These are phyloP conservation scores for Emericellopsis cladophorae DNA, from an alignment of 2,329 filamentous ascomycete genomes.

Conservation along the genomic window DNA sequence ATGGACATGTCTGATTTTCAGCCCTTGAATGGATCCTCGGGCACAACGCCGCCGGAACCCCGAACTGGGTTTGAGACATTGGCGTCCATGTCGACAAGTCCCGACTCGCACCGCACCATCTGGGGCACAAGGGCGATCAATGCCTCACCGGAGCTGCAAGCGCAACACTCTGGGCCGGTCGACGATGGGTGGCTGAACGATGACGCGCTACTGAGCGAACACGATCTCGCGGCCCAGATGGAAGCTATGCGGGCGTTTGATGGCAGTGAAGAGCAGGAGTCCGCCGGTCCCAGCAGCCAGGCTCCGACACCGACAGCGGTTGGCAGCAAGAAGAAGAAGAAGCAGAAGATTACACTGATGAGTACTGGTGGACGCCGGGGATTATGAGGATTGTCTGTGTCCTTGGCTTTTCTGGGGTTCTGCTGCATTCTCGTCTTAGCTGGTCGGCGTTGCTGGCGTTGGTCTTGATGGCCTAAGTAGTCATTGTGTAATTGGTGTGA, in stretches of 20 bases:
- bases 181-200: slow-evolving; percentile 83
- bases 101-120: slow-evolving; percentile 64
- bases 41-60: slow-evolving; percentile 42
- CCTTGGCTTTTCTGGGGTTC: too few species aligned
- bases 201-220: slow-evolving; percentile 55
- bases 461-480: too few species aligned
- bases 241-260: slow-evolving; percentile 35
- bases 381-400: background rate
- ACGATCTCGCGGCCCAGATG: slow-evolving; percentile 48
- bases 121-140: slow-evolving; percentile 73
- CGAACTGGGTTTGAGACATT: slow-evolving; percentile 53
- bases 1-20: slow-evolving; percentile 52
- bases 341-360: slow-evolving; percentile 62
- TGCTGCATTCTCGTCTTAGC: too few species aligned
- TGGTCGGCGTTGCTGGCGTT: too few species aligned
- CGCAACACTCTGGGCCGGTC: slow-evolving; percentile 13
- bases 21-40: slow-evolving; percentile 38
- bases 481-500: too few species aligned
- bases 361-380: slow-evolving; percentile 48
- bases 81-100: slow-evolving; percentile 71
- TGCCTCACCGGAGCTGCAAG: slow-evolving; percentile 39
- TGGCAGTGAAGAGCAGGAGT: background rate
- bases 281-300: slow-evolving; percentile 3
- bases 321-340: slow-evolving; percentile 51
- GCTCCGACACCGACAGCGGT: slow-evolving; percentile 10